These are phyloP conservation scores for Alternaria hordeiaustralica DNA, from an alignment of 2,329 filamentous ascomycete species.

Conservation along the genomic window DNA sequence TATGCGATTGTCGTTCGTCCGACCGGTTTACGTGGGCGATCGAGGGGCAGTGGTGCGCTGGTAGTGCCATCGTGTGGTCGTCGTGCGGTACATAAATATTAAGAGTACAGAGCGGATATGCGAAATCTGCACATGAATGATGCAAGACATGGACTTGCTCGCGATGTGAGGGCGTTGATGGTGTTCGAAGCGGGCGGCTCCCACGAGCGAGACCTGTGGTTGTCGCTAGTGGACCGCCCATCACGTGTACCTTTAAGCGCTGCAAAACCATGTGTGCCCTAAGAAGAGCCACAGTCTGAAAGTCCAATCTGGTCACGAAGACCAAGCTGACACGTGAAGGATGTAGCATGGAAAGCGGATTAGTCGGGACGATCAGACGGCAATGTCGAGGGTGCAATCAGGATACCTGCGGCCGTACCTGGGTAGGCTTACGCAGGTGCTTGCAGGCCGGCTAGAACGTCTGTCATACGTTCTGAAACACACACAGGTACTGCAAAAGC, in stretches of 20 bases:
- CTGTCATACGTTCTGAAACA: slow-evolving; percentile 13
- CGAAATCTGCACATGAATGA: neutral
- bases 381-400: neutral
- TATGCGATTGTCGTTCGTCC: slow-evolving; percentile 3
- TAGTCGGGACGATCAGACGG: neutral
- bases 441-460: slow-evolving; percentile 1
- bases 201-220: slow-evolving; percentile 19
- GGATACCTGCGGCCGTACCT: neutral
- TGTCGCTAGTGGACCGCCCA: slow-evolving; percentile 21
- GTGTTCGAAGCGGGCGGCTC: slow-evolving; percentile 13
- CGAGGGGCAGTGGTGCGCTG: slow-evolving; percentile 28
- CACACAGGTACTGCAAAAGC: slow-evolving; percentile 8
- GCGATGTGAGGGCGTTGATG: slow-evolving; percentile 11
- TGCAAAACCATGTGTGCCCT: slow-evolving; percentile 5
- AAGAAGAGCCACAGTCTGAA: neutral
- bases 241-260: slow-evolving; percentile 19
- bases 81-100: neutral
- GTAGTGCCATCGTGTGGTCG: slow-evolving; percentile 8
- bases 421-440: slow-evolving; percentile 5
- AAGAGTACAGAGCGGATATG: neutral
- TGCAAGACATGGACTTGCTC: neutral
- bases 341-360: neutral
- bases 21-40: slow-evolving; percentile 16
- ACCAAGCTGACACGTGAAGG: neutral
- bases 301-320: neutral